A percentile compares a stretch with the other conserved stretches of the same genome.
phyloP scores from a whole-genome alignment of 306 rosid genomes.

The Prinsepia uniflora region DNA sequence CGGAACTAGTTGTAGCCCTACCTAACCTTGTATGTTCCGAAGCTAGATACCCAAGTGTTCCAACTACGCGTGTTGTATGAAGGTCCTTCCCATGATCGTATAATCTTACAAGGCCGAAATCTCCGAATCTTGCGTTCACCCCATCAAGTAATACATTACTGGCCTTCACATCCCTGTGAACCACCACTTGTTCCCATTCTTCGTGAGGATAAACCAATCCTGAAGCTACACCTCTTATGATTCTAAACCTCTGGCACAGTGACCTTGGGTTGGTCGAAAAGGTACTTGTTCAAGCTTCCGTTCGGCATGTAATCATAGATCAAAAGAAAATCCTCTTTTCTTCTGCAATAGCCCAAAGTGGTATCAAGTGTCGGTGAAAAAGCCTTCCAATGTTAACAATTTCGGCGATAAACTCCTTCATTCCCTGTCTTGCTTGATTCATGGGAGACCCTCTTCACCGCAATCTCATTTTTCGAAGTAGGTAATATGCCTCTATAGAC shows the following conservation, averaged over 20 bases:
- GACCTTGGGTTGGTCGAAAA: slow-evolving; percentile 10
- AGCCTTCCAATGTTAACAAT: slow-evolving; percentile 31
- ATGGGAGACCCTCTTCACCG: slow-evolving; percentile 30
- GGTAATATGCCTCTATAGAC: slow-evolving; percentile 36
- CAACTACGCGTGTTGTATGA: slow-evolving; percentile 30
- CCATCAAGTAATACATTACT: slow-evolving; percentile 34
- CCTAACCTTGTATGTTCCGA: slow-evolving; percentile 35
- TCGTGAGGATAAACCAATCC: slow-evolving; percentile 33
- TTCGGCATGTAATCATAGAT: slow-evolving; percentile 36
- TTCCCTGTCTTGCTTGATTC: slow-evolving; percentile 36
- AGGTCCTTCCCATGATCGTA: slow-evolving; percentile 35
- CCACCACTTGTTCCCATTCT: slow-evolving; percentile 35
- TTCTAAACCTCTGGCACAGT: slow-evolving; percentile 29
- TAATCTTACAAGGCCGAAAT: slow-evolving; percentile 38
- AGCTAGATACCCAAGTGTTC: slow-evolving; percentile 38
- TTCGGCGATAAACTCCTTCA: slow-evolving; percentile 35
- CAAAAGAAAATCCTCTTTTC: slow-evolving; percentile 34
- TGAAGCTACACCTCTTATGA: slow-evolving; percentile 33
- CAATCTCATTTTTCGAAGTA: slow-evolving; percentile 30
- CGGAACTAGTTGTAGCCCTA: slow-evolving; percentile 26
- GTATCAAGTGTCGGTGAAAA: slow-evolving; percentile 32
- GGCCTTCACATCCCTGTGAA: slow-evolving; percentile 42
- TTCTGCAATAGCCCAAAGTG: slow-evolving; percentile 36
- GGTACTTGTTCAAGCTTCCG: slow-evolving; percentile 41
- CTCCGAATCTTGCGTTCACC: slow-evolving; percentile 32